phyloP scores from a whole-genome alignment of 2,329 filamentous ascomycete species.

The Colletotrichum graminicola region DNA sequence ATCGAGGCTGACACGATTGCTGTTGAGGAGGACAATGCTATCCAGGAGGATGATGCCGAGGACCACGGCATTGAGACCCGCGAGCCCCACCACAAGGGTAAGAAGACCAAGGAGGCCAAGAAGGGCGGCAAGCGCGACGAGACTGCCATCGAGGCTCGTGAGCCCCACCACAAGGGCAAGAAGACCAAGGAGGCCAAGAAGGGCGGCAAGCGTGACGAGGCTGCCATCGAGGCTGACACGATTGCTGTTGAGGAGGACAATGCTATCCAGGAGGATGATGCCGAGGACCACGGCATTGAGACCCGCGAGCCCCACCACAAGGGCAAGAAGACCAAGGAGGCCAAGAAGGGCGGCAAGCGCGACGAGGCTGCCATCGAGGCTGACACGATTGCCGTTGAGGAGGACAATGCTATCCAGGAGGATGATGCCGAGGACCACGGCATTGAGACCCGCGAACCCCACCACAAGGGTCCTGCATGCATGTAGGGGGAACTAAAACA shows the following conservation, averaged over 20 bases:
- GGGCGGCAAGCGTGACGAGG: conserved; percentile 6
- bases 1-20: too few species aligned
- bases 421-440: conserved; percentile 11
- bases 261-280: not conserved
- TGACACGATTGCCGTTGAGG: too few species aligned
- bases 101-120: conserved; percentile 31
- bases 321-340: conserved; percentile 36
- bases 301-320: conserved; percentile 35
- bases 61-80: conserved; percentile 13
- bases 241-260: too few species aligned
- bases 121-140: conserved; percentile 16
- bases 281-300: conserved; percentile 18
- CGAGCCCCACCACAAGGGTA: conserved; percentile 34
- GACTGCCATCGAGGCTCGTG: conserved; percentile 19
- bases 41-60: not conserved
- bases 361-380: not conserved
- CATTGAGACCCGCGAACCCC: conserved; percentile 35
- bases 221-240: not conserved
- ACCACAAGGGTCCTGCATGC: conserved; percentile 28
- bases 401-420: not conserved
- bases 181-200: conserved; percentile 29
- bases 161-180: conserved; percentile 36
- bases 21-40: conserved; percentile 19
- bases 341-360: conserved; percentile 21
- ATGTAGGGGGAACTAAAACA: too few species aligned